phyloP scores from a whole-genome alignment of 2,329 filamentous ascomycete species.

The Periconia sp. region DNA sequence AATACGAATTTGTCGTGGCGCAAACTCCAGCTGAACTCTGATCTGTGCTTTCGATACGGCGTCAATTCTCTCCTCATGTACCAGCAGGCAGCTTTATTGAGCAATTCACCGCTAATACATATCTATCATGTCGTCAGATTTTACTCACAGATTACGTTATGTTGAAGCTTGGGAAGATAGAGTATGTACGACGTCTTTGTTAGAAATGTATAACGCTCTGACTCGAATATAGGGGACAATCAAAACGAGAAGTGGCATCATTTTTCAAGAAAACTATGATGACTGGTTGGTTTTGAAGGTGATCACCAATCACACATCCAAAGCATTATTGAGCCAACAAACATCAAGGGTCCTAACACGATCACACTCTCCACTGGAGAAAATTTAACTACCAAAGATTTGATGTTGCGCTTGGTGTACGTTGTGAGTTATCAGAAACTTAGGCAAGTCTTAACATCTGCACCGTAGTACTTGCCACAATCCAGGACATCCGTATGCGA shows the following conservation, averaged over 20 bases:
- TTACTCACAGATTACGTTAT: not conserved
- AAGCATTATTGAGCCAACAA: not conserved
- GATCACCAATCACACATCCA: not conserved
- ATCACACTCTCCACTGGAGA: not conserved
- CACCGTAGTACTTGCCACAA: not conserved
- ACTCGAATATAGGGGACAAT: not conserved
- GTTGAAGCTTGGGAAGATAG: not conserved
- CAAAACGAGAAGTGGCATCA: not conserved
- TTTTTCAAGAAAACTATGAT: not conserved
- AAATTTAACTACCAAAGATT: not conserved
- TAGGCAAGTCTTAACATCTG: not conserved
- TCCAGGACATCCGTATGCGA: not conserved
- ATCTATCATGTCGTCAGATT: not conserved
- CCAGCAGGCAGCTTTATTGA: not conserved
- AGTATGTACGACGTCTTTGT: not conserved
- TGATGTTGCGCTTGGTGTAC: not conserved
- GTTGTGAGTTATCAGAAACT: not conserved
- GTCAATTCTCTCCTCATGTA: not conserved
- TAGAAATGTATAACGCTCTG: not conserved
- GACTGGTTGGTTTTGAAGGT: constrained; percentile 1
- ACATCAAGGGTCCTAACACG: not conserved
- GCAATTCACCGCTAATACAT: not conserved
- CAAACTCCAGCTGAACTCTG: not conserved
- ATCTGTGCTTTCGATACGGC: not conserved
- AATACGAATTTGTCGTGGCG: not conserved